These are phyloP conservation scores for Trifolium subterraneum DNA, from an alignment of 306 rosid species.

Conservation along the genomic window DNA sequence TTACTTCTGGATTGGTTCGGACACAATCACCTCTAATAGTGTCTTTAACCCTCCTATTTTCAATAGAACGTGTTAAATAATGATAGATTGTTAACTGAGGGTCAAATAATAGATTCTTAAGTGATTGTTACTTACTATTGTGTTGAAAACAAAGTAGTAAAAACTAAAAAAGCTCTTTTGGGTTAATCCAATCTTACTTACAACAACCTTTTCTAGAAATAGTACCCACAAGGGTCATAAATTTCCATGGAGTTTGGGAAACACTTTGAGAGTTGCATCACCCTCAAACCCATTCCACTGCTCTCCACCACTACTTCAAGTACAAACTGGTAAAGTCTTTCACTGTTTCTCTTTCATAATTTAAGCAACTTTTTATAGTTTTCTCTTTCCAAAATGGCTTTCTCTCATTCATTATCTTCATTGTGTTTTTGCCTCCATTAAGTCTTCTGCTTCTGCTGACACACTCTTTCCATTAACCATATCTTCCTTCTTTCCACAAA, in stretches of 20 bases:
- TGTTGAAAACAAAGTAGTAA: too few species aligned
- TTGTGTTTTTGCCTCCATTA: slow-evolving; percentile 49
- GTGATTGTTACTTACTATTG: too few species aligned
- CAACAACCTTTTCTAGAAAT: slow-evolving; percentile 44
- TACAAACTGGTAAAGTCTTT: slow-evolving; percentile 44
- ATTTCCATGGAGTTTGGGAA: slow-evolving; percentile 70
- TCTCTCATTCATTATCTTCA: slow-evolving; percentile 43
- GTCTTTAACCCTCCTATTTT: too few species aligned
- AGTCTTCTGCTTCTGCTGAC: slow-evolving; percentile 44
- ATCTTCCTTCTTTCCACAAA: slow-evolving; percentile 36
- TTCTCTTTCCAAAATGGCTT: slow-evolving; percentile 39
- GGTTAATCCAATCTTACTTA: slow-evolving; percentile 17
- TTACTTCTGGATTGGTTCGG: too few species aligned
- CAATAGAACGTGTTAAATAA: too few species aligned
- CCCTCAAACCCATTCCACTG: slow-evolving; percentile 40
- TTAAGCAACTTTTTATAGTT: slow-evolving; percentile 42
- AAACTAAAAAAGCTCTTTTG: slow-evolving; percentile 13
- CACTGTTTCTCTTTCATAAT: slow-evolving; percentile 21
- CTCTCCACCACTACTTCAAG: slow-evolving; percentile 44
- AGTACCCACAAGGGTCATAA: slow-evolving; percentile 53
- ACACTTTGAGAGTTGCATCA: slow-evolving; percentile 46
- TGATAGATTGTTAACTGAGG: too few species aligned
- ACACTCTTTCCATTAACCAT: slow-evolving; percentile 47
- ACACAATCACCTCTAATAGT: too few species aligned
- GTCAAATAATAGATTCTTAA: too few species aligned